These are phyloP conservation scores for Ensete ventricosum DNA, from an alignment of 176 grass and related monocot genomes.

Conservation along the genomic window DNA sequence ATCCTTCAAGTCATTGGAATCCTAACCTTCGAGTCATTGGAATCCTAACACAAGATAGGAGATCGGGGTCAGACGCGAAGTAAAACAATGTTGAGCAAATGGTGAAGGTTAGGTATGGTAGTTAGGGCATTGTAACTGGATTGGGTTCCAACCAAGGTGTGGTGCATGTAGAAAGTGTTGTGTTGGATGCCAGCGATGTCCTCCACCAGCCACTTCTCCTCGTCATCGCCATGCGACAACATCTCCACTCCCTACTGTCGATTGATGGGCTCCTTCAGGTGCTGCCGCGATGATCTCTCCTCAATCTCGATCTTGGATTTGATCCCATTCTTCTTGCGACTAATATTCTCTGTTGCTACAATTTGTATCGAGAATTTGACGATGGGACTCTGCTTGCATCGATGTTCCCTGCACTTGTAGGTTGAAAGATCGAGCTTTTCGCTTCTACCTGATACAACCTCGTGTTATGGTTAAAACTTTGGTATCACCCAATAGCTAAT, in stretches of 20 bases:
- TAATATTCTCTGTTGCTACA: too few species aligned
- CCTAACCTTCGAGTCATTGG: conserved; percentile 68
- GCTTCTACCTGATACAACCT: too few species aligned
- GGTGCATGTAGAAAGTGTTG: conserved; percentile 16
- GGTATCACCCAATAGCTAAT: too few species aligned
- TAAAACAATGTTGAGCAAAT: neutral
- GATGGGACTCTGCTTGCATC: too few species aligned
- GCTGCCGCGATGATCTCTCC: too few species aligned
- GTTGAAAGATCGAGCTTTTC: too few species aligned
- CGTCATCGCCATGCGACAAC: conserved; percentile 49
- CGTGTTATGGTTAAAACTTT: too few species aligned
- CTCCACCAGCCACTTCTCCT: conserved; percentile 86
- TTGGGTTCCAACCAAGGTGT: conserved; percentile 44
- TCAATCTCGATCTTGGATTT: too few species aligned
- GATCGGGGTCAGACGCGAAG: neutral
- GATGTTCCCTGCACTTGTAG: too few species aligned
- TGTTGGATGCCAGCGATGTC: conserved; percentile 89
- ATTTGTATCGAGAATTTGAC: too few species aligned
- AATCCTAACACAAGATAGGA: conserved; percentile 15
- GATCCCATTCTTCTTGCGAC: too few species aligned
- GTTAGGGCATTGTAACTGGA: neutral
- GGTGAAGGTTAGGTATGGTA: conserved; percentile 15
- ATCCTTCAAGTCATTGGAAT: conserved; percentile 60
- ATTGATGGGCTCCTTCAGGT: neutral
- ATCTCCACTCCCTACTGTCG: conserved; percentile 16